Percentiles rank a stretch among this genome's conserved stretches.
Evolutionary conservation across 2,329 filamentous ascomycete species (phyloP).

Genomic region (Coniochaeta sp.): DNA sequence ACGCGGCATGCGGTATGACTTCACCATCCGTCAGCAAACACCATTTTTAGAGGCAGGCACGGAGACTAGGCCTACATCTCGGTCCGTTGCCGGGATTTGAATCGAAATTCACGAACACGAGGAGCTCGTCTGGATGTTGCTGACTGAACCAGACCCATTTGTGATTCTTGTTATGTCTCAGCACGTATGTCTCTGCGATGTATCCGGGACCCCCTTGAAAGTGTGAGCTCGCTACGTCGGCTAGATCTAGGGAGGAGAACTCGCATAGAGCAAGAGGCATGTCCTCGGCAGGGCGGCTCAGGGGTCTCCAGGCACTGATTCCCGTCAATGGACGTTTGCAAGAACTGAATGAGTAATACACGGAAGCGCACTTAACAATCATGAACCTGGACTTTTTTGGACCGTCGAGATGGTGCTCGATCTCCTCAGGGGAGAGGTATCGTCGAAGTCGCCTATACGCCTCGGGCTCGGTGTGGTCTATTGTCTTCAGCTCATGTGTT

Average conservation of each 20-base stretch:
- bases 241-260: not conserved
- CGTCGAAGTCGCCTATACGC: not conserved
- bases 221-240: not conserved
- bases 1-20: not conserved
- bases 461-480: not conserved
- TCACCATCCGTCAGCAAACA: not conserved
- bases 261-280: slow-evolving; percentile 1
- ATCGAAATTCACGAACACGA: not conserved
- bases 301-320: not conserved
- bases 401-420: not conserved
- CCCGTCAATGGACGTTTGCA: not conserved
- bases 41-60: no score
- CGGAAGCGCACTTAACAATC: not conserved
- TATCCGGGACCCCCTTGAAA: slow-evolving; percentile 1
- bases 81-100: not conserved
- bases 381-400: not conserved
- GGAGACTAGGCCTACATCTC: not conserved
- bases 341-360: not conserved
- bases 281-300: slow-evolving; percentile 1
- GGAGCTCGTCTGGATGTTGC: not conserved
- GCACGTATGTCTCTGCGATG: slow-evolving; percentile 1
- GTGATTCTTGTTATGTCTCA: not conserved
- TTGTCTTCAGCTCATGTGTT: no score
- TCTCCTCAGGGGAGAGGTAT: not conserved
- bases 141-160: slow-evolving; percentile 3